Conservation (phyloP, 164 flowering plant species). For the Taxillus chinensis region DNA sequence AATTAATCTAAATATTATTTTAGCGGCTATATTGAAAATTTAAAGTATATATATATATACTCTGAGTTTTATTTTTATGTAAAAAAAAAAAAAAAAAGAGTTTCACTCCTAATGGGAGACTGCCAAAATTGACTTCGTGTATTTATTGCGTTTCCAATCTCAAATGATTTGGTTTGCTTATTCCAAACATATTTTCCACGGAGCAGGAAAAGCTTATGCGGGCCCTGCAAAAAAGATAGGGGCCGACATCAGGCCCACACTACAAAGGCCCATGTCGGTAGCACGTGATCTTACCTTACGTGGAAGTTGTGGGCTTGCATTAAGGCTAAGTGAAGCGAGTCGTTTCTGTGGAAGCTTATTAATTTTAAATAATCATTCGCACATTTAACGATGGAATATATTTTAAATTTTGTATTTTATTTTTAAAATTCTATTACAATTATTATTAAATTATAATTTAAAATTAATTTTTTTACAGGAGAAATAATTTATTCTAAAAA, state of each 20-base stretch:
- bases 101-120: too few relatives aligned
- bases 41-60: slow-evolving; percentile 29
- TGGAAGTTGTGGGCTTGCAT: neutral
- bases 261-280: neutral
- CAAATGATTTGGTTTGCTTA: slow-evolving; percentile 18
- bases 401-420: too few relatives aligned
- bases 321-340: too few relatives aligned
- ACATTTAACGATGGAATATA: too few relatives aligned
- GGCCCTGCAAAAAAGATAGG: neutral
- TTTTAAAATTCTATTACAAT: too few relatives aligned
- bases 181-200: slow-evolving; percentile 23
- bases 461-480: too few relatives aligned
- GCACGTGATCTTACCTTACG: neutral
- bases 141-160: slow-evolving; percentile 4
- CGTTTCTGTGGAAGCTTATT: too few relatives aligned
- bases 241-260: slow-evolving; percentile 14
- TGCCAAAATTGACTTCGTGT: neutral
- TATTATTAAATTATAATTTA: too few relatives aligned
- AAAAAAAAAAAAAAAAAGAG: too few relatives aligned
- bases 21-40: slow-evolving; percentile 11
- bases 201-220: slow-evolving; percentile 10
- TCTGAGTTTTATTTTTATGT: slow-evolving; percentile 2
- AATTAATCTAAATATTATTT: slow-evolving; percentile 20
- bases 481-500: too few relatives aligned
- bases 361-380: too few relatives aligned